Percentiles rank a stretch among this genome's conserved stretches.
These are phyloP conservation scores for Chytriomyces sp. DNA, from an alignment of 192 early-diverging fungal species.

Conservation along the genomic window DNA sequence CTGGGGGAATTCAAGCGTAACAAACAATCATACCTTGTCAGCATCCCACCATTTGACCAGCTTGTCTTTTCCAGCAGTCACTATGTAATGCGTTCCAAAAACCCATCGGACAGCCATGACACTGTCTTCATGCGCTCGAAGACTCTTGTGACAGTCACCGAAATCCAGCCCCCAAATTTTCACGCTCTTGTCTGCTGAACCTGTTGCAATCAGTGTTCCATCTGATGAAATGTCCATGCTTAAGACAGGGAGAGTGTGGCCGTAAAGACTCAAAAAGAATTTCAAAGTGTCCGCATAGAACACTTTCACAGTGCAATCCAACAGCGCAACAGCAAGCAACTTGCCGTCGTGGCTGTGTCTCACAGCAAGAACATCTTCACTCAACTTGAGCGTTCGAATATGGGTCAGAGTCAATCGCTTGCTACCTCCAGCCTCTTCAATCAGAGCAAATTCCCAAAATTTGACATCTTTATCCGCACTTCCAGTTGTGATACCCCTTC, in stretches of 20 bases:
- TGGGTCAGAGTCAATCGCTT: conserved; percentile 82
- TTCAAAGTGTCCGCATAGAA: conserved; percentile 96
- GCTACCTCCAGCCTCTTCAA: conserved; percentile 53
- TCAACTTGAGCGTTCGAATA: conserved; percentile 90
- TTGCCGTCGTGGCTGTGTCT: conserved; percentile 83
- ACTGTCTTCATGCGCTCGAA: conserved; percentile 92
- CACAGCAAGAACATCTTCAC: conserved; percentile 89
- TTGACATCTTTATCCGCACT: conserved; percentile 94
- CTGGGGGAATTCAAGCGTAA: not conserved
- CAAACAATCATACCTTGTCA: conserved; percentile 69
- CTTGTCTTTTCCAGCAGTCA: conserved; percentile 89
- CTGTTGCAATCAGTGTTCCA: conserved; percentile 86
- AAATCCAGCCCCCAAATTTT: conserved; percentile 99
- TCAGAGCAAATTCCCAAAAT: conserved; percentile 95
- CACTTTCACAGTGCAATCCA: conserved; percentile 96
- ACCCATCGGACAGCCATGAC: conserved; percentile 90
- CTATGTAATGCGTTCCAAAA: conserved; percentile 94
- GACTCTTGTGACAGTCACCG: conserved; percentile 95
- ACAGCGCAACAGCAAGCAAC: conserved; percentile 85
- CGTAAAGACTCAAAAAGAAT: conserved; percentile 96
- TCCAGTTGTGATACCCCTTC: conserved; percentile 87
- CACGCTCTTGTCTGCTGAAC: conserved; percentile 96
- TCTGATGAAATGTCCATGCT: conserved; percentile 99
- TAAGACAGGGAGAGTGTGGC: conserved; percentile 96
- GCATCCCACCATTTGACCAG: conserved; percentile 94